Evolutionary conservation across 164 flowering plant species (phyloP).

Genomic region (Nelumbo lutea): DNA sequence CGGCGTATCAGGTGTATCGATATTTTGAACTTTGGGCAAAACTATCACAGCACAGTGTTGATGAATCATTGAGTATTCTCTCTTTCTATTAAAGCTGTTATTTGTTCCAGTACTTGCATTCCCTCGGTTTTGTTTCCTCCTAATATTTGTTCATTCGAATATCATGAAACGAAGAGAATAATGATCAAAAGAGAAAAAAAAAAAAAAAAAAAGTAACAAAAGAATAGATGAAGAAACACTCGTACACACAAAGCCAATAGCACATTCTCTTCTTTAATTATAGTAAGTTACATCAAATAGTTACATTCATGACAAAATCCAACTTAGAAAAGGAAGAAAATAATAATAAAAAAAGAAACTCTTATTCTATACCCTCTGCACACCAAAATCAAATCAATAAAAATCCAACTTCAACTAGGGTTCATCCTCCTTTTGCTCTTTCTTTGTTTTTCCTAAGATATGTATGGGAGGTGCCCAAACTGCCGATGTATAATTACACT

Average conservation of each 20-base stretch:
- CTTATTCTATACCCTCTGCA: conserved; percentile 50
- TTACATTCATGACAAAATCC: conserved; percentile 15
- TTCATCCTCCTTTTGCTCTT: conserved; percentile 33
- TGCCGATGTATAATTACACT: conserved; percentile 42
- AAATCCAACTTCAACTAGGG: conserved; percentile 32
- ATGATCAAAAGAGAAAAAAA: background rate
- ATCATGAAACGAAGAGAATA: no score
- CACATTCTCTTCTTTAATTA: conserved; percentile 29
- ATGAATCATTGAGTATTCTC: no score
- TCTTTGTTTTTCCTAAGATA: background rate
- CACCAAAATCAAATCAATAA: conserved; percentile 36
- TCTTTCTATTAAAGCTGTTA: no score
- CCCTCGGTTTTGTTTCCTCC: no score
- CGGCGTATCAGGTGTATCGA: no score
- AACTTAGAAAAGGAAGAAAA: background rate
- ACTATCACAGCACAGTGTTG: no score
- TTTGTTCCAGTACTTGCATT: no score
- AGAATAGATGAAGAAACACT: background rate
- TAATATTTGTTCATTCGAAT: no score
- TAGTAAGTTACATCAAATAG: conserved; percentile 28
- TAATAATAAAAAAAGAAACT: conserved; percentile 4
- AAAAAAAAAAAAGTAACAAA: conserved; percentile 1
- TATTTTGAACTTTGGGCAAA: no score
- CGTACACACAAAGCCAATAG: conserved; percentile 43
- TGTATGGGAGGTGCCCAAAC: conserved; percentile 38